Base-by-base conservation (phyloP, 768 basidiomycete species). In the Steccherinum ochraceum region DNA sequence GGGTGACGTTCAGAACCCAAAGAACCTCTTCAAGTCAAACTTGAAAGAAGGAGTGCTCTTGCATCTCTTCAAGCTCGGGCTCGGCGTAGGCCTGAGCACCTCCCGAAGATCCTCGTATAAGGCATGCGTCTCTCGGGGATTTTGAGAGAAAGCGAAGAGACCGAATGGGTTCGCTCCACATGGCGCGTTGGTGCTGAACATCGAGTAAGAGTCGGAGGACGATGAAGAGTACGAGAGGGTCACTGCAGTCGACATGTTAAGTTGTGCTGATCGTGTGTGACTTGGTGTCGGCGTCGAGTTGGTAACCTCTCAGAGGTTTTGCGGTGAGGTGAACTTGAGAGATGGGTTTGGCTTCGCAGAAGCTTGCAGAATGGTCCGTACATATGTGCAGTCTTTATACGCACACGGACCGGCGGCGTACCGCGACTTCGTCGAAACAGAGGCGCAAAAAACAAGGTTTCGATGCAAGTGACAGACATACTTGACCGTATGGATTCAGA, bases 51-150 rank as follows among this genome's bases (percentile, higher is more conserved):
- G 30, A 35, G 30, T 35, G 30, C 30, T 35, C 16, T 35, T 35
- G 30, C 30, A 35, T 35, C 30, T 35, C 30, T 35, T 35, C 16
- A 35, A 7, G 7, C 30, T 16, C 7, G 7, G 30, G 16, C 7
- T 35, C 16, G 7, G 30, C 30, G 30, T 16, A 35, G 30, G 30
- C 18, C 48, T 47, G 26, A 56, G 25, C 23, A 49, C 44, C 19
- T 35, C 12, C 4, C 47, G 21, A 3, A 61, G 49, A n/a, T 58
- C 60, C 25, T 59, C 60, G 46, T 52, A 53, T 24, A 57, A 21
- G 11, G 49, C 50, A 46, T 57, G 56, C 18, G 48, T 57, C 51
- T 61, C 60, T 25, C 60, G 60, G 1, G 60, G 60, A 12, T 55
- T 53, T 10, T 58, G 58, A 23, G 56, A 52, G 35, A 54, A 42